Evolutionary conservation across 441 rosid genomes (phyloP).

Genomic region (Eutrema salsugineum): DNA sequence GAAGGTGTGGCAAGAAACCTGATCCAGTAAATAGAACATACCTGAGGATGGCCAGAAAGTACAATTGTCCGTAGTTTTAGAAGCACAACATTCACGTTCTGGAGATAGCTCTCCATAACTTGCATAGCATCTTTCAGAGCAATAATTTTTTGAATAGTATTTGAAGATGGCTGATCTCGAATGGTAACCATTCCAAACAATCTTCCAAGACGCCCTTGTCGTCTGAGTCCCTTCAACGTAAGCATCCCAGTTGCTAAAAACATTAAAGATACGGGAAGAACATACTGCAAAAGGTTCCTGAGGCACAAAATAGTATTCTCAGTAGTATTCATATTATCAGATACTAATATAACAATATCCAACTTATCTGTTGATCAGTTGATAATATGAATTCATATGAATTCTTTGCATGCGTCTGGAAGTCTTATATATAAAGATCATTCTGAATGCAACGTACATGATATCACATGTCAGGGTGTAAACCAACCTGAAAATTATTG

Average conservation of each 20-base stretch:
- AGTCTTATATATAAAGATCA: not conserved
- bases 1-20: not conserved
- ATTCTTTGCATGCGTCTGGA: not conserved
- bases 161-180: slow-evolving; percentile 95
- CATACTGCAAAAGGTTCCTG: slow-evolving; percentile 77
- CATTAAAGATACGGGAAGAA: slow-evolving; percentile 63
- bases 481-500: slow-evolving; percentile 65
- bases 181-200: slow-evolving; percentile 81
- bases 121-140: slow-evolving; percentile 94
- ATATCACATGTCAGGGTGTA: slow-evolving; percentile 8
- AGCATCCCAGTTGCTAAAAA: slow-evolving; percentile 78
- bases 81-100: slow-evolving; percentile 82
- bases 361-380: not conserved
- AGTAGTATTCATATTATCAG: not conserved
- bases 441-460: not conserved
- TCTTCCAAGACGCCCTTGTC: slow-evolving; percentile 96
- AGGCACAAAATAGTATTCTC: slow-evolving; percentile 2
- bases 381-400: not conserved
- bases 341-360: not conserved
- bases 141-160: slow-evolving; percentile 89
- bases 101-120: slow-evolving; percentile 77
- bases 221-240: slow-evolving; percentile 83
- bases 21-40: slow-evolving; percentile 29
- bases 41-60: slow-evolving; percentile 96
- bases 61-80: slow-evolving; percentile 73